Conservation (phyloP, 176 grass and related monocot species). For the Secale cereale region DNA sequence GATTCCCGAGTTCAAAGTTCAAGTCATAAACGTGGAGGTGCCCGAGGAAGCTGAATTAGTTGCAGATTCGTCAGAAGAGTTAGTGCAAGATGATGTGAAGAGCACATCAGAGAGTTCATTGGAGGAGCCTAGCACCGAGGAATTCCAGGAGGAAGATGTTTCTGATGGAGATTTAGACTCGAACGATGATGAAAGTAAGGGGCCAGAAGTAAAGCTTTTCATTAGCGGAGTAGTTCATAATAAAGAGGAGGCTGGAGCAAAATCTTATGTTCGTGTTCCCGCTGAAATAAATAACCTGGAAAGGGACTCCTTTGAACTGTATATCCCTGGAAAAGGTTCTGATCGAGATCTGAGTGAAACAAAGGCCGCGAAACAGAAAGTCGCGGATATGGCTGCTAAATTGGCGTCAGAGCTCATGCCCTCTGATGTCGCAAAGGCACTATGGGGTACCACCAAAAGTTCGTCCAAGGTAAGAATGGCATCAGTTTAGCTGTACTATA, state of each 20-base stretch:
- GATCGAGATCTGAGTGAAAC: slow-evolving; percentile 47
- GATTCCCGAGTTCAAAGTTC: slow-evolving; percentile 81
- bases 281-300: slow-evolving; percentile 80
- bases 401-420: slow-evolving; percentile 86
- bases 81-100: slow-evolving; percentile 62
- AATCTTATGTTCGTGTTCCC: slow-evolving; percentile 63
- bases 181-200: slow-evolving; percentile 55
- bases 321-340: slow-evolving; percentile 62
- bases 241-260: slow-evolving; percentile 61
- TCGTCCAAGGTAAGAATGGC: slow-evolving; percentile 54
- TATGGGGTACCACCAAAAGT: slow-evolving; percentile 73
- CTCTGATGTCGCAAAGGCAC: slow-evolving; percentile 69
- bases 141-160: slow-evolving; percentile 52
- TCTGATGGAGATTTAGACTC: slow-evolving; percentile 47
- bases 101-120: slow-evolving; percentile 40
- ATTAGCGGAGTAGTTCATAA: slow-evolving; percentile 91
- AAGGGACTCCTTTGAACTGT: slow-evolving; percentile 75
- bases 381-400: slow-evolving; percentile 69
- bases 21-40: slow-evolving; percentile 51
- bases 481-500: neutral
- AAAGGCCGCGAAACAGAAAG: slow-evolving; percentile 61
- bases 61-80: slow-evolving; percentile 43
- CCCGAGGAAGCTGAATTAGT: slow-evolving; percentile 58
- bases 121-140: slow-evolving; percentile 38
- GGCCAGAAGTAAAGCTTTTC: slow-evolving; percentile 63